Conservation (phyloP, 768 basidiomycete species). For the Tricholoma furcatifolium region DNA sequence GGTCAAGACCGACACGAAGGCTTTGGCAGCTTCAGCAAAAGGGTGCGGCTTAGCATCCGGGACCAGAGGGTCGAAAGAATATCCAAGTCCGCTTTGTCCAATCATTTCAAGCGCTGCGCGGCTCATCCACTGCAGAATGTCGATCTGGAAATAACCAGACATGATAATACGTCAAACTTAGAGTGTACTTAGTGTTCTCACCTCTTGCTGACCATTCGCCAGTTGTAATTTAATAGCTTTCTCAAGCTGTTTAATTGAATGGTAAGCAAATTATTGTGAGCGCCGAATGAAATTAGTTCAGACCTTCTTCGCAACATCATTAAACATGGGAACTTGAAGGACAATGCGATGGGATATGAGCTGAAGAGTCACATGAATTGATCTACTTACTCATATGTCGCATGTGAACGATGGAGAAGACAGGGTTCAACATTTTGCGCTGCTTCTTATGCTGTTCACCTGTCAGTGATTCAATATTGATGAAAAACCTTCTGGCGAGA, state of each 20-base stretch:
- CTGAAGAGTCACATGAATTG: background rate
- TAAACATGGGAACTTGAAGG: slow-evolving; percentile 10
- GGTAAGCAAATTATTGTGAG: background rate
- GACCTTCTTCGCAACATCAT: slow-evolving; percentile 16
- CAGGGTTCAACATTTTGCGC: slow-evolving; percentile 15
- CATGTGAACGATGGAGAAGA: slow-evolving; percentile 15
- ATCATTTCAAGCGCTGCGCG: slow-evolving; percentile 10
- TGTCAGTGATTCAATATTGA: background rate
- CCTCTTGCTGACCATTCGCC: slow-evolving; percentile 8
- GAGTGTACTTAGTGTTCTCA: background rate
- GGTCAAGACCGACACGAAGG: background rate
- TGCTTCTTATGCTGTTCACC: slow-evolving; percentile 15
- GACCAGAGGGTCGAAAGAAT: background rate
- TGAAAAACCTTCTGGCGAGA: background rate
- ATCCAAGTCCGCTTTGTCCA: slow-evolving; percentile 6
- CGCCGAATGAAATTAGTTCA: background rate
- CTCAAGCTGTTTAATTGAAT: background rate
- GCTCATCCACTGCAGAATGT: slow-evolving; percentile 7
- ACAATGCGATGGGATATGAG: background rate
- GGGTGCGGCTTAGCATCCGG: slow-evolving; percentile 2
- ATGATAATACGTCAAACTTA: background rate
- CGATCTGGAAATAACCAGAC: slow-evolving; percentile 6
- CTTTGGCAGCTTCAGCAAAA: slow-evolving; percentile 1
- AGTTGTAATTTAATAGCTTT: slow-evolving; percentile 1
- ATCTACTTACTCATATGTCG: slow-evolving; percentile 9